These are phyloP conservation scores for Globisporangium spinosum DNA, from an alignment of 352 stramenopile species.

Conservation along the genomic window DNA sequence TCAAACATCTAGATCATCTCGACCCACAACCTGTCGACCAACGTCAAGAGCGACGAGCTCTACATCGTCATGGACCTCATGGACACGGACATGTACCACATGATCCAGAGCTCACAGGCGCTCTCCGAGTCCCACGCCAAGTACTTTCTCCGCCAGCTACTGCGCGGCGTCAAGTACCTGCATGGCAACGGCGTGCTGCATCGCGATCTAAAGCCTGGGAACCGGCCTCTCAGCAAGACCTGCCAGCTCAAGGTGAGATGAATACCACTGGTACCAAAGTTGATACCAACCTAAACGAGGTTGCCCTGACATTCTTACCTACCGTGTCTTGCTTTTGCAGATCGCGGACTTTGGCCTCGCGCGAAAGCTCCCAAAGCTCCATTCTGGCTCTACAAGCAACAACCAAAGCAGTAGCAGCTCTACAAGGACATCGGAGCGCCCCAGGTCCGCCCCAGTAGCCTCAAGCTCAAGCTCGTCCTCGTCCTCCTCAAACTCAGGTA, in stretches of 20 bases:
- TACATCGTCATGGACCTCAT: slow-evolving; percentile 95
- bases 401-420: neutral
- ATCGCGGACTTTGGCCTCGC: slow-evolving; percentile 79
- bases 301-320: neutral
- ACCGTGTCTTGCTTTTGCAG: slow-evolving; percentile 2
- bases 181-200: slow-evolving; percentile 78
- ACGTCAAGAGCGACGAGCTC: slow-evolving; percentile 90
- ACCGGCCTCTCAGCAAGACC: slow-evolving; percentile 73
- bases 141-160: slow-evolving; percentile 91
- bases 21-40: slow-evolving; percentile 78
- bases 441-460: slow-evolving; percentile 42
- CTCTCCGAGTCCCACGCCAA: slow-evolving; percentile 77
- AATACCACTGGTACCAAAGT: neutral
- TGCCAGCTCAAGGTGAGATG: slow-evolving; percentile 60
- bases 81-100: slow-evolving; percentile 90
- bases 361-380: slow-evolving; percentile 40
- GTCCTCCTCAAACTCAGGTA: neutral
- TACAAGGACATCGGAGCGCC: slow-evolving; percentile 24
- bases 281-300: neutral
- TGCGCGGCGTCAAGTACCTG: slow-evolving; percentile 80
- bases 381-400: neutral
- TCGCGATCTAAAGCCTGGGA: slow-evolving; percentile 81
- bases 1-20: slow-evolving; percentile 59
- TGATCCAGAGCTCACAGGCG: slow-evolving; percentile 80
- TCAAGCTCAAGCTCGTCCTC: slow-evolving; percentile 7